These are phyloP conservation scores for Trichoderma brevicompactum DNA, from an alignment of 2,329 filamentous ascomycete genomes.

Conservation along the genomic window DNA sequence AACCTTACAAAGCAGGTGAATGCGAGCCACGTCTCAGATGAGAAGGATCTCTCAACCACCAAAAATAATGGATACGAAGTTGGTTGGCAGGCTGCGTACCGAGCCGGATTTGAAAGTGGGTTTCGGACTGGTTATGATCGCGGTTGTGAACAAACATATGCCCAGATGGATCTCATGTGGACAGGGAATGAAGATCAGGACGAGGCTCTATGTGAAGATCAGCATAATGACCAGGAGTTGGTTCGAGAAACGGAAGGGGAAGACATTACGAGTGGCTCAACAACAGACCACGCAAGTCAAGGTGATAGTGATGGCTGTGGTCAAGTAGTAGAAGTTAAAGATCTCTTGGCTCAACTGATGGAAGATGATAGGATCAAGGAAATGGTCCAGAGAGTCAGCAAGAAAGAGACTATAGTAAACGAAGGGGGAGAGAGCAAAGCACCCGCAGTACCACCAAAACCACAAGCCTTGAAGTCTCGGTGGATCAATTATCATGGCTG, in stretches of 20 bases:
- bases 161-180: background rate
- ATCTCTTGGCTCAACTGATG: background rate
- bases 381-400: too few relatives aligned
- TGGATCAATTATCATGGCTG: background rate
- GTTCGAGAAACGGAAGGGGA: too few relatives aligned
- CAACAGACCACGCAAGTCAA: too few relatives aligned
- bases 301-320: background rate
- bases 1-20: background rate
- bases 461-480: too few relatives aligned
- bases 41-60: background rate
- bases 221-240: too few relatives aligned
- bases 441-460: background rate
- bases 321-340: background rate
- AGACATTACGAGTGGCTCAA: too few relatives aligned
- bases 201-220: background rate
- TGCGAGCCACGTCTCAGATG: fast-evolving
- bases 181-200: fast-evolving
- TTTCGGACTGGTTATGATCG: background rate
- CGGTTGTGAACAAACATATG: background rate
- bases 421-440: background rate
- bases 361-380: background rate
- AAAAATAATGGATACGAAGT: background rate
- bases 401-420: background rate
- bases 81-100: background rate
- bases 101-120: background rate